These are phyloP conservation scores for Bonia amplexicaulis DNA, from an alignment of 176 grass and related monocot species.

Conservation along the genomic window DNA sequence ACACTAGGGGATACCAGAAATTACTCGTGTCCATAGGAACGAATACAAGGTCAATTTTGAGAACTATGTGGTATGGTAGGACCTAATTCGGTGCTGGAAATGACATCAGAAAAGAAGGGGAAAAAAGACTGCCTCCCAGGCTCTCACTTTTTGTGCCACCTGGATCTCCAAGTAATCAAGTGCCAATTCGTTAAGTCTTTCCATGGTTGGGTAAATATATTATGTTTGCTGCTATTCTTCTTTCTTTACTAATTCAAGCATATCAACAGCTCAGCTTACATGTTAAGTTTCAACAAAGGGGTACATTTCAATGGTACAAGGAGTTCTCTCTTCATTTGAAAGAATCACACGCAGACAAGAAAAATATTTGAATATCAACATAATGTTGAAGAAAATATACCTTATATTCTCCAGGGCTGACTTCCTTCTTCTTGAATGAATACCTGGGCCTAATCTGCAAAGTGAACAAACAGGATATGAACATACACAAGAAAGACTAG, in stretches of 20 bases:
- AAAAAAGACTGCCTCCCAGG: background rate
- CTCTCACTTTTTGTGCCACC: background rate
- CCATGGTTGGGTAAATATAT: background rate
- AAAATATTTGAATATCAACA: conserved; percentile 2
- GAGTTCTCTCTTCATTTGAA: background rate
- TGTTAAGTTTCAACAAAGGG: background rate
- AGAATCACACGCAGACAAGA: background rate
- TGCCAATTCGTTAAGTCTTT: background rate
- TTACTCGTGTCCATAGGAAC: background rate
- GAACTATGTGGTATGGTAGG: background rate
- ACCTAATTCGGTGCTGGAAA: background rate
- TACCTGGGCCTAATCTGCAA: conserved; percentile 93
- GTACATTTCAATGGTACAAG: background rate
- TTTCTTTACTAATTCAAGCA: conserved; percentile 8
- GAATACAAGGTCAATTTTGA: background rate
- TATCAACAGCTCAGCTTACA: background rate
- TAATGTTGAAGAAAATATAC: conserved; percentile 36
- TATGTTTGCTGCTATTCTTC: background rate
- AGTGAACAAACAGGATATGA: conserved; percentile 36
- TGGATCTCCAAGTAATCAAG: background rate
- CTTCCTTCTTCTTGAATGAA: conserved; percentile 97
- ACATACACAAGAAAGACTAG: background rate
- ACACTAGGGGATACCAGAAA: background rate
- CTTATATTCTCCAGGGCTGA: conserved; percentile 82
- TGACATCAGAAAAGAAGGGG: background rate